A percentile compares a stretch with the other conserved stretches of the same genome.
phyloP scores from a whole-genome alignment of 2,329 filamentous ascomycete genomes.

The Venturia effusa region DNA sequence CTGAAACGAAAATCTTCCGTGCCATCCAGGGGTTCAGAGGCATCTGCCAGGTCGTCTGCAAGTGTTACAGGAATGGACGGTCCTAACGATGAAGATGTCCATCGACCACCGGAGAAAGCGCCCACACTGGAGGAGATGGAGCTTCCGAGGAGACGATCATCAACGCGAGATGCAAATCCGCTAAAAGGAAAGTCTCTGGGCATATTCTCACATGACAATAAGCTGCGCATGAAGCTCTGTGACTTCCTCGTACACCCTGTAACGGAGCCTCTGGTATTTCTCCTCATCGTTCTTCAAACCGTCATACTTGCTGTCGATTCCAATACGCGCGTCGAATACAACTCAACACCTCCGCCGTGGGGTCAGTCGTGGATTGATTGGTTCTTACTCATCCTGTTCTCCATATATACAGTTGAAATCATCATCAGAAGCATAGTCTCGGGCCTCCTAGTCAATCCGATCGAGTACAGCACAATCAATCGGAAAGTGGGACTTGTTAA shows the following conservation, averaged over 20 bases:
- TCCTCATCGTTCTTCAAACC: constrained; percentile 81
- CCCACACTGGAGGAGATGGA: constrained; percentile 24
- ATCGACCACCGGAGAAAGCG: constrained; percentile 23
- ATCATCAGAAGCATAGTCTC: constrained; percentile 81
- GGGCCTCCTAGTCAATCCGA: constrained; percentile 80
- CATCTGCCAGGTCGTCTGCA: not conserved
- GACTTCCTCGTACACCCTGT: constrained; percentile 76
- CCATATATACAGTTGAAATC: constrained; percentile 81
- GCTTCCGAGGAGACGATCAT: constrained; percentile 15
- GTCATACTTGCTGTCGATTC: constrained; percentile 81
- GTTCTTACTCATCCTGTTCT: constrained; percentile 71
- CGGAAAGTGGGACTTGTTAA: constrained; percentile 62
- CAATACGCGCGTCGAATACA: constrained; percentile 53
- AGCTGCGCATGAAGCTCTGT: constrained; percentile 62
- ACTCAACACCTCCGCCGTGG: constrained; percentile 52
- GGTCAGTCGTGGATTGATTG: constrained; percentile 62
- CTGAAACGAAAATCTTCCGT: constrained; percentile 48
- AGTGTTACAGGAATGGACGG: not conserved
- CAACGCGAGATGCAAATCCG: constrained; percentile 48
- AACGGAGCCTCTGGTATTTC: constrained; percentile 74
- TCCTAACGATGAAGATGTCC: not conserved
- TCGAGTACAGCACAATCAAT: constrained; percentile 86
- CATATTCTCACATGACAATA: constrained; percentile 70
- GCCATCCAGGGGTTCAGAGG: not conserved
- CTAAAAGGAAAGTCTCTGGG: constrained; percentile 78